Conservation (phyloP, 495 filamentous ascomycete genomes). For the Lepraria neglecta region DNA sequence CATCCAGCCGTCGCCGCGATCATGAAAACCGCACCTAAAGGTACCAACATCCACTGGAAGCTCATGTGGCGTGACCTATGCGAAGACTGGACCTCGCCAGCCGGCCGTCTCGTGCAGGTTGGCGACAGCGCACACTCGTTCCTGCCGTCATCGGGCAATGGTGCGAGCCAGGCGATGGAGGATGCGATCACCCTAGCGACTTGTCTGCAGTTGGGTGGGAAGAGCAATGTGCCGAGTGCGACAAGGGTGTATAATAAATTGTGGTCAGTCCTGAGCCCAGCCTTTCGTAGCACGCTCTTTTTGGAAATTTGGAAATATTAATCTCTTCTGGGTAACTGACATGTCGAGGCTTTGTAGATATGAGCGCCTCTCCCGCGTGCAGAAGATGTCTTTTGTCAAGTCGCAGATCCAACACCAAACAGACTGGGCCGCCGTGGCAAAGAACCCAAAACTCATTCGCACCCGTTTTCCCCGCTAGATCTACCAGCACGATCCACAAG, state of each 20-base stretch:
- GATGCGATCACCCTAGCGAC: constrained; percentile 62
- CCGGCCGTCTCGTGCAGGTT: constrained; percentile 53
- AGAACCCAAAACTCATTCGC: not conserved
- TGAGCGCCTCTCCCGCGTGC: not conserved
- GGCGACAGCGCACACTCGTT: constrained; percentile 72
- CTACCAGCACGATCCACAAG: constrained; percentile 1
- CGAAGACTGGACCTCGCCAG: constrained; percentile 56
- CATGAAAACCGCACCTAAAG: constrained; percentile 52
- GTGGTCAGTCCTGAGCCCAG: not conserved
- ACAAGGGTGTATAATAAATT: constrained; percentile 1
- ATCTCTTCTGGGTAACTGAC: not conserved
- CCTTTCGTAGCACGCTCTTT: not conserved
- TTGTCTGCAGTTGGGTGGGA: constrained; percentile 52
- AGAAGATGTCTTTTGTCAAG: constrained; percentile 1
- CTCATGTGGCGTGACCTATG: constrained; percentile 64
- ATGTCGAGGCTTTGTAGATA: not conserved
- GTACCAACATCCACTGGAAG: constrained; percentile 62
- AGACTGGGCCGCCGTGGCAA: constrained; percentile 1
- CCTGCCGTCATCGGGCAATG: constrained; percentile 64
- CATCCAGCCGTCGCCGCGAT: constrained; percentile 55
- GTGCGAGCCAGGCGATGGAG: constrained; percentile 66
- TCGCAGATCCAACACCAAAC: not conserved
- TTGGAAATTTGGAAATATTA: not conserved
- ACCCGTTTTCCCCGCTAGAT: not conserved
- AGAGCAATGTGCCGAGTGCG: constrained; percentile 41